phyloP scores from a whole-genome alignment of 345 rosid genomes.

The Hypericum androsaemum region DNA sequence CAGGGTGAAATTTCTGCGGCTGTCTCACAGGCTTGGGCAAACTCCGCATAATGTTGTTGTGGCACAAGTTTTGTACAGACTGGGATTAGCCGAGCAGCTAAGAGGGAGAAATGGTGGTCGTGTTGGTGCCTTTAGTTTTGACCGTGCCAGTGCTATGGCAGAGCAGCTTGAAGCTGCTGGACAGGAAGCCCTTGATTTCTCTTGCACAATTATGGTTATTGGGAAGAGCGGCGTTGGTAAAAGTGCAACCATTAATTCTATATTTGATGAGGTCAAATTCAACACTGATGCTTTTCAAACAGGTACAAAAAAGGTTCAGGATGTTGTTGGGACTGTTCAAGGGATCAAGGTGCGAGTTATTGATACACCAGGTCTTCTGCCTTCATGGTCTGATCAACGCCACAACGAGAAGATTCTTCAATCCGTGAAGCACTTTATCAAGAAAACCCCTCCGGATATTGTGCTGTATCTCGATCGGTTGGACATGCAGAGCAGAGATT shows the following conservation, averaged over 20 bases:
- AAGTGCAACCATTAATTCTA: conserved; percentile 95
- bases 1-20: conserved; percentile 93
- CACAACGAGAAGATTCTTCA: conserved; percentile 86
- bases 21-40: conserved; percentile 95
- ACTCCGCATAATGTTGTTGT: conserved; percentile 99
- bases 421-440: conserved; percentile 70
- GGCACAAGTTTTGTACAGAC: conserved; percentile 94
- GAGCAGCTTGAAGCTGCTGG: conserved; percentile 95
- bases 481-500: conserved; percentile 94
- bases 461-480: conserved; percentile 93
- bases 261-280: conserved; percentile 86
- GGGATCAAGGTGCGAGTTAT: conserved; percentile 96
- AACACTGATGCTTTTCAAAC: conserved; percentile 81
- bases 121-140: conserved; percentile 97
- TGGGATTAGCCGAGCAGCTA: conserved; percentile 96
- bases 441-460: conserved; percentile 89
- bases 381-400: conserved; percentile 88
- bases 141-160: conserved; percentile 98
- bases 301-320: conserved; percentile 91
- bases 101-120: conserved; percentile 98
- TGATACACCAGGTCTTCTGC: conserved; percentile 94
- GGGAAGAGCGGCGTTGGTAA: conserved; percentile 99
- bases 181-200: conserved; percentile 92
- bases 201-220: conserved; percentile 97
- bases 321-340: conserved; percentile 90